These are phyloP conservation scores for Periconia sp. DNA, from an alignment of 2,329 filamentous ascomycete species.

Conservation along the genomic window DNA sequence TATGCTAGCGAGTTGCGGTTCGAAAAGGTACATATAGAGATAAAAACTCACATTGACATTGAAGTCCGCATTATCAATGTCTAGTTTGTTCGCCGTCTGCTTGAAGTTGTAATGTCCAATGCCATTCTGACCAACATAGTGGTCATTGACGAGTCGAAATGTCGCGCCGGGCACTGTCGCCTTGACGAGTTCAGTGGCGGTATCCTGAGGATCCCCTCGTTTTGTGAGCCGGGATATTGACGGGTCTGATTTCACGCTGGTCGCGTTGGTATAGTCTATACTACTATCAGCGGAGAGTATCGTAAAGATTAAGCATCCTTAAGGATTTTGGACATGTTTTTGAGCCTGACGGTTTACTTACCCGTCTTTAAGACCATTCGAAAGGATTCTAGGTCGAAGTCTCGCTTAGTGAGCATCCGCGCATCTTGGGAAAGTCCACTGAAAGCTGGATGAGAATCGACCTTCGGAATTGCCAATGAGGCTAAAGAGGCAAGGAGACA, in stretches of 20 bases:
- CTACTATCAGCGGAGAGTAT: background rate
- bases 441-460: constrained; percentile 28
- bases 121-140: constrained; percentile 62
- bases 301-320: background rate
- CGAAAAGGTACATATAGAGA: too few relatives aligned
- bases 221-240: constrained; percentile 23
- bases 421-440: constrained; percentile 13
- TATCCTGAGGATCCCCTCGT: constrained; percentile 34
- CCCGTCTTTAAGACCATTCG: constrained; percentile 32
- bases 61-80: constrained; percentile 67
- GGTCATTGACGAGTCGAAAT: constrained; percentile 60
- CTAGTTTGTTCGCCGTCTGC: constrained; percentile 63
- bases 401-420: constrained; percentile 23
- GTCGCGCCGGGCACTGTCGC: constrained; percentile 41
- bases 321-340: background rate
- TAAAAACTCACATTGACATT: too few relatives aligned
- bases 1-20: too few relatives aligned
- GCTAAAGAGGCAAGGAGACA: constrained; percentile 37
- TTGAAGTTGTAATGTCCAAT: constrained; percentile 65
- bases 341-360: too few relatives aligned
- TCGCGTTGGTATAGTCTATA: constrained; percentile 23
- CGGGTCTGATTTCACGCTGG: constrained; percentile 22
- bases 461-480: constrained; percentile 28
- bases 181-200: constrained; percentile 42
- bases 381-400: constrained; percentile 40